These are phyloP conservation scores for Crithidia expoeki DNA, from an alignment of 208 protist genomes.

Conservation along the genomic window DNA sequence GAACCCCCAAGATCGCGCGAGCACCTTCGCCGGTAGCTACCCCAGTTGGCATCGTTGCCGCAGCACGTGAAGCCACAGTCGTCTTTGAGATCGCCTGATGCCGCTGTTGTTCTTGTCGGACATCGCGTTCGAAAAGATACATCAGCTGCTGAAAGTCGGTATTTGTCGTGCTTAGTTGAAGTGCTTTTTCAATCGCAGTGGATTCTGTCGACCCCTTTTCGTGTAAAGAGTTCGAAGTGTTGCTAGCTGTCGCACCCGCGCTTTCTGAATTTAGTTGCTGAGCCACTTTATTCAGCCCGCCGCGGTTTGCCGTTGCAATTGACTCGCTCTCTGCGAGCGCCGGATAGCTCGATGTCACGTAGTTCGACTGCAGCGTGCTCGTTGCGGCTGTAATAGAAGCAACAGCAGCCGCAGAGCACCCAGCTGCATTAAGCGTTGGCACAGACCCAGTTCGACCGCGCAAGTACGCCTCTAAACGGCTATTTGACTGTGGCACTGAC, in stretches of 20 bases:
- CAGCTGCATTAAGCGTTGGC: not conserved
- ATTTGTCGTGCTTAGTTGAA: conserved; percentile 20
- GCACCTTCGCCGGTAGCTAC: too few relatives aligned
- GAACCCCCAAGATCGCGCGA: too few relatives aligned
- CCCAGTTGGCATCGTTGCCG: conserved; percentile 1
- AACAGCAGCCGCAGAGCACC: not conserved
- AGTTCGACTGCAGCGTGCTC: not conserved
- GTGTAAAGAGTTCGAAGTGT: not conserved
- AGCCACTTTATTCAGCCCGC: too few relatives aligned
- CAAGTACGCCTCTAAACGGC: conserved; percentile 26
- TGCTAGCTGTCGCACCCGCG: not conserved
- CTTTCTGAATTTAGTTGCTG: too few relatives aligned
- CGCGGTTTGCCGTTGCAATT: not conserved
- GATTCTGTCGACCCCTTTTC: not conserved
- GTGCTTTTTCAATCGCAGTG: not conserved
- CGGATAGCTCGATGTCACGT: not conserved
- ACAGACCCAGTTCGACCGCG: conserved; percentile 7
- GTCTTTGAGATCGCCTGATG: not conserved
- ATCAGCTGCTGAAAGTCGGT: conserved; percentile 58
- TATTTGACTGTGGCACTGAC: not conserved
- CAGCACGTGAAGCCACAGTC: not conserved
- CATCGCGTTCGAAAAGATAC: conserved; percentile 48
- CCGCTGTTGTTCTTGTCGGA: conserved; percentile 25
- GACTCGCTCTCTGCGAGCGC: not conserved
- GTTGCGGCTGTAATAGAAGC: not conserved